A percentile compares a stretch with the other conserved stretches of the same genome.
Evolutionary conservation across 441 rosid species (phyloP).

Genomic region (Erodium moschatum): DNA sequence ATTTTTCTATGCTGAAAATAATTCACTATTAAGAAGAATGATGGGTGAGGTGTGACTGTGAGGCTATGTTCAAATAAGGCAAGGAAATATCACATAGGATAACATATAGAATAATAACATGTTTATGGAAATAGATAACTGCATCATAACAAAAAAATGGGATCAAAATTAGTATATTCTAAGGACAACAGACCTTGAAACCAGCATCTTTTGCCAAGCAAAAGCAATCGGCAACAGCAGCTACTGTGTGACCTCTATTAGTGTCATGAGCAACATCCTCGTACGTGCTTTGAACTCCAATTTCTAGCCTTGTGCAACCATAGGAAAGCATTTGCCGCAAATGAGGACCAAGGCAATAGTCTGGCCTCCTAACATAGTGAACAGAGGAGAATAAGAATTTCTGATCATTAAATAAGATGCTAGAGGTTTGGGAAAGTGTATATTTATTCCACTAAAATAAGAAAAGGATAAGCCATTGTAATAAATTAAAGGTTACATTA

Average conservation of each 20-base stretch:
- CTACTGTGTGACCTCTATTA: slow-evolving; percentile 95
- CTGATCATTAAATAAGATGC: slow-evolving; percentile 2
- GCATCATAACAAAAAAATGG: no score
- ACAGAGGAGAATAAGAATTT: slow-evolving; percentile 11
- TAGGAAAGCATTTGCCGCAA: slow-evolving; percentile 91
- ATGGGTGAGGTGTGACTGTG: no score
- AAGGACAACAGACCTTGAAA: slow-evolving; percentile 76
- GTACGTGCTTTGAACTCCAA: slow-evolving; percentile 98
- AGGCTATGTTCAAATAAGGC: no score
- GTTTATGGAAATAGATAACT: no score
- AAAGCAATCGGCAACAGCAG: slow-evolving; percentile 99
- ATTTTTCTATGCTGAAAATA: no score
- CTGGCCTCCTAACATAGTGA: slow-evolving; percentile 69
- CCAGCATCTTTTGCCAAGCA: slow-evolving; percentile 97
- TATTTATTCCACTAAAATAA: no score
- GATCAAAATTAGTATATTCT: no score
- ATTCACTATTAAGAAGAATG: no score
- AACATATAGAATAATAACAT: no score
- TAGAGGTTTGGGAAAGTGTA: not conserved
- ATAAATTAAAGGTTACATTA: not conserved
- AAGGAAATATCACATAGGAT: no score
- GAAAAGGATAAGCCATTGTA: not conserved
- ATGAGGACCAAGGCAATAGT: slow-evolving; percentile 97
- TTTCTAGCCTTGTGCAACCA: slow-evolving; percentile 95
- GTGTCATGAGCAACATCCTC: slow-evolving; percentile 99